Evolutionary conservation across 495 filamentous ascomycete genomes (phyloP).

Genomic region (Trichocladium antarcticum): DNA sequence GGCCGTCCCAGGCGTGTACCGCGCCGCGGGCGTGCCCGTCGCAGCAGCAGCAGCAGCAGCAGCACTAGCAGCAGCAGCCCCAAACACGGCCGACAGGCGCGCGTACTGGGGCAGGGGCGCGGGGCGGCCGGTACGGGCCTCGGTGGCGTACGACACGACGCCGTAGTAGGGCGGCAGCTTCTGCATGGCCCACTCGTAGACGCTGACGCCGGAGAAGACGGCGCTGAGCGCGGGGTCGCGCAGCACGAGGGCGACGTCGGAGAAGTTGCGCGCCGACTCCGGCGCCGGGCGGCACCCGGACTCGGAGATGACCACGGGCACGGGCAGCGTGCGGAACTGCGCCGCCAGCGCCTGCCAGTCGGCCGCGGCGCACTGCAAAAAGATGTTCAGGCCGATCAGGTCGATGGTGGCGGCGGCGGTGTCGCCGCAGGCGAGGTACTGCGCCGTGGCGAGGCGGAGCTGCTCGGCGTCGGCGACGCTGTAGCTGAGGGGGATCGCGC

Average conservation of each 20-base stretch:
- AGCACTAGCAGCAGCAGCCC: background rate
- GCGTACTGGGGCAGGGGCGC: background rate
- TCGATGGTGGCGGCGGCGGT: slow-evolving; percentile 49
- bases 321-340: background rate
- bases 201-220: slow-evolving; percentile 56
- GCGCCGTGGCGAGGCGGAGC: slow-evolving; percentile 67
- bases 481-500: slow-evolving; percentile 68
- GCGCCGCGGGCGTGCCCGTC: background rate
- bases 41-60: background rate
- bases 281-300: background rate
- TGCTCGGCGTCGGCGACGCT: slow-evolving; percentile 65
- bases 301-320: slow-evolving; percentile 1
- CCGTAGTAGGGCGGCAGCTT: slow-evolving; percentile 50
- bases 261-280: background rate
- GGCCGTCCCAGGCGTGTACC: background rate
- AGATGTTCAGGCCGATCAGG: slow-evolving; percentile 70
- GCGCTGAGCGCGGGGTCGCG: background rate
- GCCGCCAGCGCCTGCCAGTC: background rate
- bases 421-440: slow-evolving; percentile 61
- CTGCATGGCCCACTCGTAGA: slow-evolving; percentile 70
- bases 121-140: background rate
- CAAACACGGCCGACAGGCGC: background rate
- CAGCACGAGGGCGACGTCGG: background rate
- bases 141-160: slow-evolving; percentile 33
- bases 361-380: slow-evolving; percentile 19